These are phyloP conservation scores for Pyrenula aspistea DNA, from an alignment of 495 filamentous ascomycete species.

Conservation along the genomic window DNA sequence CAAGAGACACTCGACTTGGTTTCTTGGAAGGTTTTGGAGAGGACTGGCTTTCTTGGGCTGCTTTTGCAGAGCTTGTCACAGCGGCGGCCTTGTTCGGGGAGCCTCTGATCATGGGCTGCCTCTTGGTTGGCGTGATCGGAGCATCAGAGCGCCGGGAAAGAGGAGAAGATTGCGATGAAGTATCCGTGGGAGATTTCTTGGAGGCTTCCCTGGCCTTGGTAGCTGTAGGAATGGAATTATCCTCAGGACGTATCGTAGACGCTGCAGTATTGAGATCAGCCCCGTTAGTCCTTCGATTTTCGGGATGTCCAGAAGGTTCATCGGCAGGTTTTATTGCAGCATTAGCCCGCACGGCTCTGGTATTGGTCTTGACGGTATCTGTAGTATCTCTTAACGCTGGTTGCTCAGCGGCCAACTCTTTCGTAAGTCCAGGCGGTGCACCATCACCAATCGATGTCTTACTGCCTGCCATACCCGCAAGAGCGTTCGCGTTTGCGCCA, in stretches of 20 bases:
- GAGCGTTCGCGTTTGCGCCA: too few species aligned
- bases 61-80: constrained; percentile 7
- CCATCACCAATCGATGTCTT: background rate
- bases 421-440: background rate
- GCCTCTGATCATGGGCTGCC: constrained; percentile 20
- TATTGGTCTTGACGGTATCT: background rate
- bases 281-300: too few species aligned
- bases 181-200: constrained; percentile 2
- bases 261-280: too few species aligned
- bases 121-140: constrained; percentile 13
- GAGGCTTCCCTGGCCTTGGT: constrained; percentile 14
- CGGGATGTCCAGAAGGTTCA: too few species aligned
- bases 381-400: background rate
- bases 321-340: constrained; percentile 17
- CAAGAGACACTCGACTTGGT: constrained; percentile 4
- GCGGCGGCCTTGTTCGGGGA: constrained; percentile 7
- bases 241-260: constrained; percentile 18
- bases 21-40: constrained; percentile 19
- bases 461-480: background rate
- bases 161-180: constrained; percentile 11
- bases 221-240: constrained; percentile 14
- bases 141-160: background rate
- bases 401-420: background rate
- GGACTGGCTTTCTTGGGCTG: constrained; percentile 6
- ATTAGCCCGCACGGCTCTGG: constrained; percentile 11